phyloP scores from a whole-genome alignment of 1,139 yeast species.

The Geotrichum klebahnii region DNA sequence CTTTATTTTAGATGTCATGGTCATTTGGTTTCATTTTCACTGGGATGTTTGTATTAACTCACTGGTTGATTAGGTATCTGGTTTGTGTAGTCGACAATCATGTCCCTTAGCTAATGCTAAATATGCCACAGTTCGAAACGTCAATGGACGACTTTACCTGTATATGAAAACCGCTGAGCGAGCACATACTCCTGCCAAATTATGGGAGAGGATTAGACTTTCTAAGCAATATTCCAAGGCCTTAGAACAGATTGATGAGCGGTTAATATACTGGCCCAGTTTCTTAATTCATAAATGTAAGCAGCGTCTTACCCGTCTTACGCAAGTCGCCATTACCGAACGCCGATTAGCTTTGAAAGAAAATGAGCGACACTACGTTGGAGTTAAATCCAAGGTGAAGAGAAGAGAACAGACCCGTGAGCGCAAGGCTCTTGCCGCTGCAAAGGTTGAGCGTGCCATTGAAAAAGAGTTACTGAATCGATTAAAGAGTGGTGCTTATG shows the following conservation, averaged over 20 bases:
- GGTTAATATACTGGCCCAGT: slow-evolving; percentile 88
- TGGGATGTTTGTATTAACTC: background rate
- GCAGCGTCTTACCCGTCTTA: slow-evolving; percentile 87
- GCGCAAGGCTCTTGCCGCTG: slow-evolving; percentile 93
- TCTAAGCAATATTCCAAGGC: slow-evolving; percentile 87
- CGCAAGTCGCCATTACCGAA: slow-evolving; percentile 95
- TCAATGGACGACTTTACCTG: slow-evolving; percentile 81
- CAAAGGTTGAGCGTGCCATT: slow-evolving; percentile 91
- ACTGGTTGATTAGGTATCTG: slow-evolving; percentile 46
- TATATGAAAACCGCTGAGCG: slow-evolving; percentile 98
- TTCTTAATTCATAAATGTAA: slow-evolving; percentile 89
- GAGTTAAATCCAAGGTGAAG: slow-evolving; percentile 78
- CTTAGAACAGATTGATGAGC: slow-evolving; percentile 78
- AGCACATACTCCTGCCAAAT: slow-evolving; percentile 86
- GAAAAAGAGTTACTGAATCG: slow-evolving; percentile 92
- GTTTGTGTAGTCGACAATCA: slow-evolving; percentile 85
- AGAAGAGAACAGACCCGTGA: slow-evolving; percentile 92
- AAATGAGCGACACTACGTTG: slow-evolving; percentile 88
- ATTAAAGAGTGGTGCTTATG: slow-evolving; percentile 95
- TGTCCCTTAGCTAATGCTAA: slow-evolving; percentile 95
- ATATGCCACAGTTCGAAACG: slow-evolving; percentile 88
- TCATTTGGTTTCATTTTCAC: no score
- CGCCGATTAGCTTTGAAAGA: slow-evolving; percentile 86
- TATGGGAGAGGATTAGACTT: slow-evolving; percentile 90
- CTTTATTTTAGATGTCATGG: background rate